A percentile compares a stretch with the other conserved stretches of the same genome.
Evolutionary conservation across 2,329 filamentous ascomycete species (phyloP).

Genomic region (Aureobasidium sp.): DNA sequence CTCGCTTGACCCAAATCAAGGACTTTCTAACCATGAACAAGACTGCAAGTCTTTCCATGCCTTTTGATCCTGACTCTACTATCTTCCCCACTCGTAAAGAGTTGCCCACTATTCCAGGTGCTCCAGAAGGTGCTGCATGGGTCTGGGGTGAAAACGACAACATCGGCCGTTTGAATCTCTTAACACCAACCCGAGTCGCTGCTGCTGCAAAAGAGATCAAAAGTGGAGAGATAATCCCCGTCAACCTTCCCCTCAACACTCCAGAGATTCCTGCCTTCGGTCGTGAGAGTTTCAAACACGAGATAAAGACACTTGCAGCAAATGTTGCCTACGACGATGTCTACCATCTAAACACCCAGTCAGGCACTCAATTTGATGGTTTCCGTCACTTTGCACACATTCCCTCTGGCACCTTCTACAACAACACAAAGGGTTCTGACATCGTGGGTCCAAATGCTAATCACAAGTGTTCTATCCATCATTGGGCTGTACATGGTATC

Average conservation of each 20-base stretch:
- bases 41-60: constrained; percentile 35
- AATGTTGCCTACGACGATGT: constrained; percentile 33
- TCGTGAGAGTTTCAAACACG: constrained; percentile 45
- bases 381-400: constrained; percentile 40
- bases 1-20: constrained; percentile 35
- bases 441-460: constrained; percentile 32
- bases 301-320: constrained; percentile 38
- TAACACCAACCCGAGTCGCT: constrained; percentile 34
- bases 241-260: constrained; percentile 46
- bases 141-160: constrained; percentile 51
- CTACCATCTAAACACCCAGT: constrained; percentile 41
- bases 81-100: constrained; percentile 46
- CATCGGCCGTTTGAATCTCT: constrained; percentile 23
- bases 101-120: constrained; percentile 42
- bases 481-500: constrained; percentile 37
- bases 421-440: constrained; percentile 31
- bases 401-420: constrained; percentile 33
- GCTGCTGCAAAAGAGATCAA: constrained; percentile 45
- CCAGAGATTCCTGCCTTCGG: constrained; percentile 43
- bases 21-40: constrained; percentile 38
- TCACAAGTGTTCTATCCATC: constrained; percentile 36
- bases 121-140: constrained; percentile 50
- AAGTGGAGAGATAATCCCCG: constrained; percentile 46
- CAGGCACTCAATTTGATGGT: constrained; percentile 38
- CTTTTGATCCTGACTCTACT: constrained; percentile 46